phyloP scores from a whole-genome alignment of 495 filamentous ascomycete species.

The Bacidia rubella region DNA sequence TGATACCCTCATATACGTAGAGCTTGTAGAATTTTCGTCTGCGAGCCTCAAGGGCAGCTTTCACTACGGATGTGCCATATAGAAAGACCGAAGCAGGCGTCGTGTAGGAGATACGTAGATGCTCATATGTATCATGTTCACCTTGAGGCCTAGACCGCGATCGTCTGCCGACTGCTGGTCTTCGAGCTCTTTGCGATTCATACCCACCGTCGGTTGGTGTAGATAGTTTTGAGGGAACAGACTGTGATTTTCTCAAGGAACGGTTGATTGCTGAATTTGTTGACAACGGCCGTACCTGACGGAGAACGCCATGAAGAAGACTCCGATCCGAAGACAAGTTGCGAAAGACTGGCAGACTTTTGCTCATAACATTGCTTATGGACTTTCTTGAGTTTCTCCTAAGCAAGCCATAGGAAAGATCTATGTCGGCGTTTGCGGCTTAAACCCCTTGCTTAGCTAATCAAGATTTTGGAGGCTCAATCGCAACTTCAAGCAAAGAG shows the following conservation, averaged over 20 bases:
- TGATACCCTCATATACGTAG: conserved; percentile 54
- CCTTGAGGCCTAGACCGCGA: background rate
- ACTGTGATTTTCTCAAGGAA: conserved; percentile 10
- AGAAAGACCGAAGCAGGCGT: conserved; percentile 84
- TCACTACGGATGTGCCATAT: conserved; percentile 71
- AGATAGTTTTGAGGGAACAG: background rate
- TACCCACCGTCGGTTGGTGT: background rate
- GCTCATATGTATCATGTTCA: background rate
- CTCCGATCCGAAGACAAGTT: background rate
- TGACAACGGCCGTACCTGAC: background rate
- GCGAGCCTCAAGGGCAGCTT: conserved; percentile 57
- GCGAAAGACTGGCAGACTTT: background rate
- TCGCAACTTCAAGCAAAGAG: too few species aligned
- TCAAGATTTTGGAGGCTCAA: too few species aligned
- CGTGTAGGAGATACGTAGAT: conserved; percentile 56
- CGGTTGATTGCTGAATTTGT: conserved; percentile 17
- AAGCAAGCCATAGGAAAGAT: too few species aligned
- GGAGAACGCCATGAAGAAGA: background rate
- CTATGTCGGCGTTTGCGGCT: too few species aligned
- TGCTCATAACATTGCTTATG: background rate
- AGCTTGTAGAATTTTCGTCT: conserved; percentile 70
- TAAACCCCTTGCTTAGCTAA: too few species aligned
- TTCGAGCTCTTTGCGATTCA: background rate
- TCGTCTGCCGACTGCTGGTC: background rate
- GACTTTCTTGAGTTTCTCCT: background rate